Conservation (phyloP, 495 filamentous ascomycete genomes). For the Penicillium antarcticum region DNA sequence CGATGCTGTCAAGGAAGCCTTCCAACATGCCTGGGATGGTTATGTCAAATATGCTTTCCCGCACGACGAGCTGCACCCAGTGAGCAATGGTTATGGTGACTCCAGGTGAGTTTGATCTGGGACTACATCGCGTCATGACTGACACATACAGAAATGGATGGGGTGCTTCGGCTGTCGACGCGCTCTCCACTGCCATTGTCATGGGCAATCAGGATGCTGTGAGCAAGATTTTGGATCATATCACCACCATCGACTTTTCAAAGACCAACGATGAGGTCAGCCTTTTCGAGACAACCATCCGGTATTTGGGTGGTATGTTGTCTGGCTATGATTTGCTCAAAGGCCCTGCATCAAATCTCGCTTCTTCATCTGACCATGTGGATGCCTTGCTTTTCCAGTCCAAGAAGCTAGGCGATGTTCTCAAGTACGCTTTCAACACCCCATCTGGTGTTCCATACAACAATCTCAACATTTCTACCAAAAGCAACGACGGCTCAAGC, state of each 20-base stretch:
- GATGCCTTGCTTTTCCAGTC: conserved; percentile 63
- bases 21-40: conserved; percentile 74
- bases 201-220: conserved; percentile 70
- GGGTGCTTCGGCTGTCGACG: conserved; percentile 84
- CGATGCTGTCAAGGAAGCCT: conserved; percentile 70
- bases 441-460: conserved; percentile 75
- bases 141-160: conserved; percentile 66
- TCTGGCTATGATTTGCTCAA: conserved; percentile 80
- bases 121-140: not conserved
- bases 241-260: conserved; percentile 67
- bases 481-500: conserved; percentile 43
- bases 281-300: conserved; percentile 88
- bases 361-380: conserved; percentile 43
- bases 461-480: conserved; percentile 55
- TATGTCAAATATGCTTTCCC: conserved; percentile 79
- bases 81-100: conserved; percentile 61
- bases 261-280: conserved; percentile 57
- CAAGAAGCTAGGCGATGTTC: conserved; percentile 61
- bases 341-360: conserved; percentile 60
- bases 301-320: conserved; percentile 76
- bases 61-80: conserved; percentile 71
- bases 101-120: conserved; percentile 53
- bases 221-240: conserved; percentile 63
- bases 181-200: conserved; percentile 73
- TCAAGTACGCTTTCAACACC: conserved; percentile 78